A percentile compares a stretch with the other conserved stretches of the same genome.
These are phyloP conservation scores for Picea sitchensis DNA, from an alignment of 75 land plant species.

Conservation along the genomic window DNA sequence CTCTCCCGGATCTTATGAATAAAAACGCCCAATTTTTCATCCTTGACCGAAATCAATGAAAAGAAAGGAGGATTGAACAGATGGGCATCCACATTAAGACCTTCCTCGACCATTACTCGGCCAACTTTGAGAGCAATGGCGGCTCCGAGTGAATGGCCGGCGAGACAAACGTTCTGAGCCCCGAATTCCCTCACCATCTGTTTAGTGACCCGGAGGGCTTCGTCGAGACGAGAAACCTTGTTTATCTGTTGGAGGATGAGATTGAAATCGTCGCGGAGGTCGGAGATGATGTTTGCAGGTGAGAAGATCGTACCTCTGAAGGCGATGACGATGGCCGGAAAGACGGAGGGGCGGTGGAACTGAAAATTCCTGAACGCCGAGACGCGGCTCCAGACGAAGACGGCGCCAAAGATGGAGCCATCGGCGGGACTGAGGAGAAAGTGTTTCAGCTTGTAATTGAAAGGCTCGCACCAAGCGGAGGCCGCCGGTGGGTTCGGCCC, in stretches of 20 bases:
- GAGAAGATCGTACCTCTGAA: conserved; percentile 65
- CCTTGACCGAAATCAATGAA: conserved; percentile 15
- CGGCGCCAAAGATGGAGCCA: conserved; percentile 62
- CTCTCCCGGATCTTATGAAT: conserved; percentile 26
- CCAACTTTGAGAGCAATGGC: conserved; percentile 72
- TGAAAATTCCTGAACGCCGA: conserved; percentile 27
- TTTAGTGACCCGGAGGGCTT: conserved; percentile 42
- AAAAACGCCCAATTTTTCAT: conserved; percentile 9
- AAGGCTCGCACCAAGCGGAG: conserved; percentile 64
- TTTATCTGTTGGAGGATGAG: conserved; percentile 58
- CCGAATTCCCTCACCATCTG: conserved; percentile 34
- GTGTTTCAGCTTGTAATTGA: conserved; percentile 50
- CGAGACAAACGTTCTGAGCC: conserved; percentile 47
- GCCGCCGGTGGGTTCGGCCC: conserved; percentile 36
- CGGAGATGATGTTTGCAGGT: conserved; percentile 48
- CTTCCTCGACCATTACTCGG: conserved; percentile 51
- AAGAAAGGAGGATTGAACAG: conserved; percentile 72
- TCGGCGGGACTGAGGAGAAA: conserved; percentile 51
- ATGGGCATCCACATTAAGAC: conserved; percentile 56
- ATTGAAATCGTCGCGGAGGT: conserved; percentile 56
- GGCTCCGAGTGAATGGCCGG: conserved; percentile 74
- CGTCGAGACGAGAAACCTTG: conserved; percentile 53
- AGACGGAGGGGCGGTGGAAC: conserved; percentile 43
- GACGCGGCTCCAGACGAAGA: conserved; percentile 50
- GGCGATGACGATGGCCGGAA: conserved; percentile 61